Evolutionary conservation across 192 early-diverging fungal genomes (phyloP).

Genomic region (Coemansia sp.): DNA sequence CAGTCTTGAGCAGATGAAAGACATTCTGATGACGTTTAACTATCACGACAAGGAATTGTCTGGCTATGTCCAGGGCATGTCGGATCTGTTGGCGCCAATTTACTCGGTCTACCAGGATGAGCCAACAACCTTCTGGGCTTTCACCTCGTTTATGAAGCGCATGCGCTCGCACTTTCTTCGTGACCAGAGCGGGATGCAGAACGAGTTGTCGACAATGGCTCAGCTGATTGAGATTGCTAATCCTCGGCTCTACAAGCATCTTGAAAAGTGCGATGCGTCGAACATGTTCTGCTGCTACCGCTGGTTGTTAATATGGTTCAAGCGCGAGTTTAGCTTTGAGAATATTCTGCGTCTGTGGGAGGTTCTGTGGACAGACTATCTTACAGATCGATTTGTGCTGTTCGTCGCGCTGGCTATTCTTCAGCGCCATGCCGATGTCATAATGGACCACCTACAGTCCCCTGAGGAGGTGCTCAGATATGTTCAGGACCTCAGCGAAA

Average conservation of each 20-base stretch:
- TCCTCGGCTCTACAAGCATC: slow-evolving; percentile 76
- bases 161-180: slow-evolving; percentile 89
- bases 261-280: slow-evolving; percentile 72
- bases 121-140: slow-evolving; percentile 90
- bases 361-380: slow-evolving; percentile 71
- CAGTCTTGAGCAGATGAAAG: slow-evolving; percentile 83
- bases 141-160: slow-evolving; percentile 84
- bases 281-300: slow-evolving; percentile 99
- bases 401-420: slow-evolving; percentile 97
- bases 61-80: slow-evolving; percentile 98
- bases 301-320: slow-evolving; percentile 96
- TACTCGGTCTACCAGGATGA: slow-evolving; percentile 88
- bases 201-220: slow-evolving; percentile 78
- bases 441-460: slow-evolving; percentile 72
- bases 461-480: slow-evolving; percentile 97
- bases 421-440: slow-evolving; percentile 77
- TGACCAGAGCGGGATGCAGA: slow-evolving; percentile 94
- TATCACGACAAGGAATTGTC: slow-evolving; percentile 63
- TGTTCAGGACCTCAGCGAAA: slow-evolving; percentile 81
- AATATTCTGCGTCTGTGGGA: slow-evolving; percentile 89
- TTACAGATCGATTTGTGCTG: slow-evolving; percentile 78
- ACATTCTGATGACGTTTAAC: slow-evolving; percentile 91
- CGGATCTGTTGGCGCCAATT: slow-evolving; percentile 86
- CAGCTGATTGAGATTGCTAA: slow-evolving; percentile 85
- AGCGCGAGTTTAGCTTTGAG: slow-evolving; percentile 91